phyloP scores from a whole-genome alignment of 345 rosid genomes.

The Toxicodendron radicans region DNA sequence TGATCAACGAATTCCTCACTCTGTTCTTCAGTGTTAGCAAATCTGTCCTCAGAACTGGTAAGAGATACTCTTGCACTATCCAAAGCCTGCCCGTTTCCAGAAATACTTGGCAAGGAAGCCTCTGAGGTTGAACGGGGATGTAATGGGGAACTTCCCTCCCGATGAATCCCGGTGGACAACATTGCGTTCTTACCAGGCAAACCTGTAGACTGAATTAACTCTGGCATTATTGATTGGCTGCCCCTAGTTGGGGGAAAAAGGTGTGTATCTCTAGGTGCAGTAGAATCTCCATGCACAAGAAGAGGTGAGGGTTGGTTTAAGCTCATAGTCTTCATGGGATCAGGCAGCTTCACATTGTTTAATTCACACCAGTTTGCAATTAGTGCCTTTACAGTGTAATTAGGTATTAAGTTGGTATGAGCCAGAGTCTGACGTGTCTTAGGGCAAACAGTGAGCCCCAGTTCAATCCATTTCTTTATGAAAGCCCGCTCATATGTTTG shows the following conservation, averaged over 20 bases:
- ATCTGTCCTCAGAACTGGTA: conserved; percentile 51
- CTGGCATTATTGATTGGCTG: conserved; percentile 46
- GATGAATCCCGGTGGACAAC: conserved; percentile 40
- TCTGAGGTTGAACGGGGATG: conserved; percentile 66
- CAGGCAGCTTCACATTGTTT: conserved; percentile 83
- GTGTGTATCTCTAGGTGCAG: conserved; percentile 32
- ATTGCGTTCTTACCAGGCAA: conserved; percentile 42
- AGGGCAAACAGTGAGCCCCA: conserved; percentile 92
- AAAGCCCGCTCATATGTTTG: conserved; percentile 91
- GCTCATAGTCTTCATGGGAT: conserved; percentile 56
- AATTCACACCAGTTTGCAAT: conserved; percentile 94
- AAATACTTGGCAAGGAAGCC: conserved; percentile 44
- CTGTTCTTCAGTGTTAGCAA: conserved; percentile 46
- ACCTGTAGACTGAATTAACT: conserved; percentile 45
- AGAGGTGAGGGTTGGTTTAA: conserved; percentile 60
- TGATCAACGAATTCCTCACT: conserved; percentile 44
- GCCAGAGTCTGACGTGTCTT: conserved; percentile 81
- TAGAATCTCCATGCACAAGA: conserved; percentile 52
- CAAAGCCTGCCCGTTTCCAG: conserved; percentile 50
- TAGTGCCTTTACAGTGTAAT: conserved; percentile 92
- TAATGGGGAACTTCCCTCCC: conserved; percentile 53
- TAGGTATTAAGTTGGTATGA: conserved; percentile 86
- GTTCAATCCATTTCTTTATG: conserved; percentile 90
- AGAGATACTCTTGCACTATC: conserved; percentile 53
- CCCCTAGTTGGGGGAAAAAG: conserved; percentile 33